Evolutionary conservation across 768 basidiomycete species (phyloP).

Genomic region (Lentinula detonsa): DNA sequence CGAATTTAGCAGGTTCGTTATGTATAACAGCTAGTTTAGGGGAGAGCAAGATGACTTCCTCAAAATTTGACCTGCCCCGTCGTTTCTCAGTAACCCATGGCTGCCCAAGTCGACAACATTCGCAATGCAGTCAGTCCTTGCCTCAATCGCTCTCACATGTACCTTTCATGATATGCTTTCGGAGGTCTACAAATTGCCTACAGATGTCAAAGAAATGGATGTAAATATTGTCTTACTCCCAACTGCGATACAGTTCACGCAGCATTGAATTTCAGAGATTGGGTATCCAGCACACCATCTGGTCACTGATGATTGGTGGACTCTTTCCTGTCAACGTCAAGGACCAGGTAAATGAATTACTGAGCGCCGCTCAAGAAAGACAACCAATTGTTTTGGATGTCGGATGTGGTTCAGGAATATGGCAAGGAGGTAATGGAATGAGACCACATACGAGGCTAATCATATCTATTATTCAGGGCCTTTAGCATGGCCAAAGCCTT

Average conservation of each 20-base stretch:
- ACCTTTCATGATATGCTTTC: neutral
- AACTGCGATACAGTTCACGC: neutral
- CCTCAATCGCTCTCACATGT: too few relatives aligned
- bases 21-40: neutral
- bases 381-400: conserved; percentile 18
- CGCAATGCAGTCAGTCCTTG: neutral
- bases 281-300: conserved; percentile 19
- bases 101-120: neutral
- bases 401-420: conserved; percentile 23
- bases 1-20: neutral
- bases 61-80: neutral
- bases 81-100: neutral
- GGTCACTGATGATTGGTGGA: conserved; percentile 18
- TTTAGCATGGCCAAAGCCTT: conserved; percentile 19
- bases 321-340: conserved; percentile 16
- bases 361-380: conserved; percentile 4
- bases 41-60: neutral
- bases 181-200: conserved; percentile 4
- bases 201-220: conserved; percentile 4
- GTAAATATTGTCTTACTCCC: neutral
- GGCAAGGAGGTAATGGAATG: conserved; percentile 10
- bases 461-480: conserved; percentile 12
- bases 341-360: conserved; percentile 10
- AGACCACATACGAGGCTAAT: neutral
- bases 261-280: conserved; percentile 13